Conservation (phyloP, 768 basidiomycete genomes). For the Podaxis rugospora region DNA sequence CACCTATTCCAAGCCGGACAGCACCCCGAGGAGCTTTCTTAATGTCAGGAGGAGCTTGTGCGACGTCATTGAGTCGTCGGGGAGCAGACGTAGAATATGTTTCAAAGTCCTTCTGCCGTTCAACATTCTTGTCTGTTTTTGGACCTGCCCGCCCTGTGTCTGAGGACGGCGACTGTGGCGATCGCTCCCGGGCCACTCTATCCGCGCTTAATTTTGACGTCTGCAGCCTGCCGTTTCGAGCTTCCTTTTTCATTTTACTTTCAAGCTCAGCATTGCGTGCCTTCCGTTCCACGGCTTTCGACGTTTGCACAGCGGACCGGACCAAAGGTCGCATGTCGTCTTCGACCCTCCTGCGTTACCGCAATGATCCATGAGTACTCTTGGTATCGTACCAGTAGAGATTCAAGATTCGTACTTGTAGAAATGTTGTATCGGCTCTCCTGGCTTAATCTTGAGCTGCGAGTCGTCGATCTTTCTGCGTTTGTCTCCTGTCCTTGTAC, state of each 20-base stretch:
- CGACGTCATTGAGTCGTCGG: slow-evolving; percentile 67
- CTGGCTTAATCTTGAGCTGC: slow-evolving; percentile 48
- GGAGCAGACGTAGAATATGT: slow-evolving; percentile 49
- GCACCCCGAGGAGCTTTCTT: slow-evolving; percentile 48
- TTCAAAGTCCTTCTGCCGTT: slow-evolving; percentile 45
- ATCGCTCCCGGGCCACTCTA: slow-evolving; percentile 14
- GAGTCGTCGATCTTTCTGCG: slow-evolving; percentile 27
- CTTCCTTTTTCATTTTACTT: slow-evolving; percentile 20
- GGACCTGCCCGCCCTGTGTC: slow-evolving; percentile 5
- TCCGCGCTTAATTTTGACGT: slow-evolving; percentile 14
- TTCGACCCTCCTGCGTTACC: slow-evolving; percentile 59
- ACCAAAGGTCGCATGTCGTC: slow-evolving; percentile 63
- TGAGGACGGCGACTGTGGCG: slow-evolving; percentile 7
- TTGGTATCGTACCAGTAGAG: background rate
- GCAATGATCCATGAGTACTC: background rate
- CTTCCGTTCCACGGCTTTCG: slow-evolving; percentile 47
- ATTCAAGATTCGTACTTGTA: slow-evolving; percentile 44
- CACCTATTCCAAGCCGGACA: slow-evolving; percentile 13
- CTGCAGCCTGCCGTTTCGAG: slow-evolving; percentile 14
- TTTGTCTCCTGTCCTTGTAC: slow-evolving; percentile 20
- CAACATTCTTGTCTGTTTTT: slow-evolving; percentile 21
- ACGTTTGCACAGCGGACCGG: slow-evolving; percentile 53
- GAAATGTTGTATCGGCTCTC: slow-evolving; percentile 74
- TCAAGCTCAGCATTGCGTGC: slow-evolving; percentile 33
- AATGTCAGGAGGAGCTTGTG: slow-evolving; percentile 61